Conservation (phyloP, 495 filamentous ascomycete genomes). For the Penicillium mononematosum region DNA sequence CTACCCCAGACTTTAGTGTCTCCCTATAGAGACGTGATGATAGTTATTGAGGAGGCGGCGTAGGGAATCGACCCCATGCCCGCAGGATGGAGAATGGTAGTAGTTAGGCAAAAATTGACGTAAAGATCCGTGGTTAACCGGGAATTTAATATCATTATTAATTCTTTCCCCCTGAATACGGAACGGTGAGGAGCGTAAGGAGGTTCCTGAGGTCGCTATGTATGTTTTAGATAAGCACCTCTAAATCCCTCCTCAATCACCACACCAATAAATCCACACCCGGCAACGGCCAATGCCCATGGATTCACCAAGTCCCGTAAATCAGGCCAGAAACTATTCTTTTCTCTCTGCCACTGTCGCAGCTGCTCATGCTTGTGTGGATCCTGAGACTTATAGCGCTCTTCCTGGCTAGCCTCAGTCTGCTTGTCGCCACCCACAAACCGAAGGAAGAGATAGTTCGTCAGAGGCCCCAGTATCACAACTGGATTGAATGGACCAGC, state of each 20-base stretch:
- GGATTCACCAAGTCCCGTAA: constrained; percentile 46
- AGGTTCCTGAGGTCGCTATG: no score
- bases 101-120: no score
- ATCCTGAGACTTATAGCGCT: constrained; percentile 46
- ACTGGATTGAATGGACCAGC: constrained; percentile 52
- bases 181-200: no score
- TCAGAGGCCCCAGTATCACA: constrained; percentile 52
- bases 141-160: no score
- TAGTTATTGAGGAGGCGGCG: no score
- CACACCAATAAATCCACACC: constrained; percentile 40
- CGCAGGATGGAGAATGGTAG: no score
- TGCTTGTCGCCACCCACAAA: constrained; percentile 54
- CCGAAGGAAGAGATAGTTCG: constrained; percentile 59
- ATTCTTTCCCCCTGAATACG: no score
- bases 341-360: constrained; percentile 45
- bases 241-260: constrained; percentile 26
- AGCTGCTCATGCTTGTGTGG: constrained; percentile 52
- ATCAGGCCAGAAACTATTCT: constrained; percentile 60
- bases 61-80: no score
- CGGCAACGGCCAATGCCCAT: constrained; percentile 54
- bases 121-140: no score
- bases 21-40: no score
- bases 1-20: no score
- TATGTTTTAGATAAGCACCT: background rate
- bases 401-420: constrained; percentile 50